Evolutionary conservation across 208 protist species (phyloP), one percentile per base, ranked within the genome.

Genomic region (Acanthamoeba divionensis): DNA sequence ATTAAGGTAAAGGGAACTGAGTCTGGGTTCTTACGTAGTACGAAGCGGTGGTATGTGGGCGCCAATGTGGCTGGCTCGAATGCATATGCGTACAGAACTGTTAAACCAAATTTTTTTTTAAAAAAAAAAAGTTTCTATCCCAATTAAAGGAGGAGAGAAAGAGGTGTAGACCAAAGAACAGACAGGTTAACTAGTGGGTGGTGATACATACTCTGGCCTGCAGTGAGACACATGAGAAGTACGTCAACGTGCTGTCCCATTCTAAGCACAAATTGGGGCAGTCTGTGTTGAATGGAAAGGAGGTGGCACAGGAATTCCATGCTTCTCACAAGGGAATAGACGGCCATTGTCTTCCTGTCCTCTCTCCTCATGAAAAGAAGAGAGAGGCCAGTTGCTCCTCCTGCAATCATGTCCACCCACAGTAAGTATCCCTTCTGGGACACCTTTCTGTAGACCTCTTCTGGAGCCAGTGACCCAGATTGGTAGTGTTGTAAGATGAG

Each of bases 271-370:
- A 44, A 80, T 2, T 44, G 48, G 15, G 71, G 71, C n/a, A 80
- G 36, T 15, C 1, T 3, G 24, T 80, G 1, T 6, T 31, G 36
- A 26, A 44, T 44, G 41, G 31, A 26, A 50, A 80, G 71, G 21
- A 80, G 44, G 45, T 26, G 7, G 44, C 54, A 80, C 29, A 80
- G 41, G 71, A 80, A 80, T 50, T 80, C 71, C 71, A 80, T 80
- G 71, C 45, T 57, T n/a, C 71, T 9, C n/a, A 80, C 71, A 18
- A 80, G 71, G 24, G 71, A 54, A 15, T 80, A 80, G 44, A 80
- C 60, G 36, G 71, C 71, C 71, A 80, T 26, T 50, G 71, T 80
- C 12, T 31, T 44, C 18, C 71, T 44, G 71, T 80, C 71, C 44
- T 80, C 71, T 2, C 48, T 44, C 1, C 71, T 44, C 18, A 80